A percentile compares a stretch with the other conserved stretches of the same genome.
These are phyloP conservation scores for Aspergillus piperis DNA, from an alignment of 2,329 filamentous ascomycete genomes.

Conservation along the genomic window DNA sequence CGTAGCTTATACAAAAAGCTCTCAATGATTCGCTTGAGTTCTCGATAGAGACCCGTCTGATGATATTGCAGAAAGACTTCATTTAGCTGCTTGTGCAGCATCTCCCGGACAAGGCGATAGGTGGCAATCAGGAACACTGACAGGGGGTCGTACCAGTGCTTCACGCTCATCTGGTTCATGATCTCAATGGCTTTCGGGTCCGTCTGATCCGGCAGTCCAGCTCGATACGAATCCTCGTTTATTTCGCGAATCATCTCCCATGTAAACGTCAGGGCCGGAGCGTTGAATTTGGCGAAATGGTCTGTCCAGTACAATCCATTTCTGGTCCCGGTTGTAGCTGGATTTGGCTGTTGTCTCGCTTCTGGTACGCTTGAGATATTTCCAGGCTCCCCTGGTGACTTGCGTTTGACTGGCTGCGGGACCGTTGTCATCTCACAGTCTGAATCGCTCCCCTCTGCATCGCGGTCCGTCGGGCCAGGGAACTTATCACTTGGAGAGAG, in stretches of 20 bases:
- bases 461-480: slow-evolving; percentile 30
- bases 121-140: slow-evolving; percentile 40
- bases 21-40: slow-evolving; percentile 45
- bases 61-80: slow-evolving; percentile 35
- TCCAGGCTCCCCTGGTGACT: slow-evolving; percentile 12
- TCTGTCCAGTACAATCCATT: slow-evolving; percentile 17
- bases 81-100: slow-evolving; percentile 51
- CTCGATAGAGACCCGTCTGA: slow-evolving; percentile 38
- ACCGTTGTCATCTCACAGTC: slow-evolving; percentile 30
- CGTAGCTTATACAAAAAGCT: slow-evolving; percentile 50
- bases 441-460: slow-evolving; percentile 19
- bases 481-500: slow-evolving; percentile 38
- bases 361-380: slow-evolving; percentile 3
- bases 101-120: slow-evolving; percentile 31
- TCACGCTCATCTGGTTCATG: slow-evolving; percentile 59
- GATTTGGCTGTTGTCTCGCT: neutral
- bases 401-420: slow-evolving; percentile 24
- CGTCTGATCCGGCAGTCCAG: slow-evolving; percentile 61
- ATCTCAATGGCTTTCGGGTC: slow-evolving; percentile 62
- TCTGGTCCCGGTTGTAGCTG: neutral
- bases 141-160: slow-evolving; percentile 60
- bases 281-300: slow-evolving; percentile 26
- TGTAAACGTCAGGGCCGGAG: slow-evolving; percentile 26
- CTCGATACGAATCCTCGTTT: slow-evolving; percentile 56
- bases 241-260: slow-evolving; percentile 53